Evolutionary conservation across 352 stramenopile species (phyloP).

Genomic region (Globisporangium nunn): DNA sequence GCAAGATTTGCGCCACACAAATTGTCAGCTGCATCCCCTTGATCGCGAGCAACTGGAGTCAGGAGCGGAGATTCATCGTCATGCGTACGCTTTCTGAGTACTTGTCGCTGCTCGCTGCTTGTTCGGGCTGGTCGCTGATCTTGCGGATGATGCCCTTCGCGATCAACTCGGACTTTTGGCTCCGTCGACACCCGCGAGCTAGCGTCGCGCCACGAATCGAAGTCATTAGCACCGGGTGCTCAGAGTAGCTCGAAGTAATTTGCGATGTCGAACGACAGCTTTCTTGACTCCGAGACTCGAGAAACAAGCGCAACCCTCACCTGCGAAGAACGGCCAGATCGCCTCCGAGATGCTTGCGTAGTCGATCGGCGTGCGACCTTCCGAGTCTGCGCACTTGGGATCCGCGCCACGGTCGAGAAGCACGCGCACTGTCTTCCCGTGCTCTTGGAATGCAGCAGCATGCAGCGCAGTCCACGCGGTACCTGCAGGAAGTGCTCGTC

Average conservation of each 20-base stretch:
- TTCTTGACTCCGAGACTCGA: not conserved
- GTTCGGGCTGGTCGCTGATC: slow-evolving; percentile 45
- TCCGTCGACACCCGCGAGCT: slow-evolving; percentile 45
- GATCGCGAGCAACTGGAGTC: not conserved
- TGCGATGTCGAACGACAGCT: not conserved
- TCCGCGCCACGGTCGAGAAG: slow-evolving; percentile 43
- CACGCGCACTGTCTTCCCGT: slow-evolving; percentile 52
- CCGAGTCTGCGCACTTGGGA: slow-evolving; percentile 30
- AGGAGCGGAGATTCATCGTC: not conserved
- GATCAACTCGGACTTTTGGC: slow-evolving; percentile 46
- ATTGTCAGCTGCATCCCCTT: not conserved
- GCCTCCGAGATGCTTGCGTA: slow-evolving; percentile 69
- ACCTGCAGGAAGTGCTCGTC: slow-evolving; percentile 17
- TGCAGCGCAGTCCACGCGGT: slow-evolving; percentile 63
- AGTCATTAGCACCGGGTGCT: not conserved
- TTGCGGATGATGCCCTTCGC: slow-evolving; percentile 63
- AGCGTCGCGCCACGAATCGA: not conserved
- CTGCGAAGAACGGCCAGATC: slow-evolving; percentile 63
- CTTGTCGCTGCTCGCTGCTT: slow-evolving; percentile 32
- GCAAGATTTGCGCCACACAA: not conserved
- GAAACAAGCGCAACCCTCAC: slow-evolving; percentile 7
- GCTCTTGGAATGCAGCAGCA: slow-evolving; percentile 58
- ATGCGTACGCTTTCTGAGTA: slow-evolving; percentile 10
- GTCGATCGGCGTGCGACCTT: slow-evolving; percentile 47
- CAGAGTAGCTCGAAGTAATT: too few species aligned